Evolutionary conservation across 768 basidiomycete species (phyloP).

Genomic region (Inosperma sp.): DNA sequence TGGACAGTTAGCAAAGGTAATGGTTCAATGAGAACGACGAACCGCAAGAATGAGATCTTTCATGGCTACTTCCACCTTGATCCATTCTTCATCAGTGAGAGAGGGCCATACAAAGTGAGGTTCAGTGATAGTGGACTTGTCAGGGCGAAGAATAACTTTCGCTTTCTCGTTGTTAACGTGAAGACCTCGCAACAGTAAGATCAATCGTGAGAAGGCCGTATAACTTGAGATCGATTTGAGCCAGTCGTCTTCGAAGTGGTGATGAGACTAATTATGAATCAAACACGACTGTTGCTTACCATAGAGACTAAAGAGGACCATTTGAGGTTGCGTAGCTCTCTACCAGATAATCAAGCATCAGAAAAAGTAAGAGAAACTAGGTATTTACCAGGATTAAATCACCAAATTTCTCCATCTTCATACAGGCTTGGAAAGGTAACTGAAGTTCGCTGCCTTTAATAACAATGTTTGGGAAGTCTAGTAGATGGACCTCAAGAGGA

Average conservation of each 20-base stretch:
- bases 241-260: slow-evolving; percentile 77
- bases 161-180: slow-evolving; percentile 99
- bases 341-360: slow-evolving; percentile 25
- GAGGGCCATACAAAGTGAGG: slow-evolving; percentile 98
- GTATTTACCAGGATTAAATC: slow-evolving; percentile 78
- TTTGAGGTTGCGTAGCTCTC: slow-evolving; percentile 97
- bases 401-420: slow-evolving; percentile 99
- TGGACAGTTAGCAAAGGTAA: slow-evolving; percentile 14
- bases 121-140: slow-evolving; percentile 95
- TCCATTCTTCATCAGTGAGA: slow-evolving; percentile 92
- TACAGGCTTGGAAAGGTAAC: slow-evolving; percentile 98
- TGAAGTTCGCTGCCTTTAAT: slow-evolving; percentile 99
- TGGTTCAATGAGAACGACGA: neutral
- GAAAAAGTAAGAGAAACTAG: neutral
- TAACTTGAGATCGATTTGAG: slow-evolving; percentile 98
- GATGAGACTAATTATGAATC: neutral
- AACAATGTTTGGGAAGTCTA: slow-evolving; percentile 99
- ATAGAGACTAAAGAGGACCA: slow-evolving; percentile 98
- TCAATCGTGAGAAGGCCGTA: slow-evolving; percentile 97
- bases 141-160: slow-evolving; percentile 95
- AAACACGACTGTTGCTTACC: slow-evolving; percentile 36
- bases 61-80: slow-evolving; percentile 97
- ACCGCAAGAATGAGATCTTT: slow-evolving; percentile 82
- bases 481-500: slow-evolving; percentile 94
- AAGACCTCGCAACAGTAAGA: slow-evolving; percentile 92